phyloP scores from a whole-genome alignment of 352 stramenopile species.

The Blastocystis hominis region DNA sequence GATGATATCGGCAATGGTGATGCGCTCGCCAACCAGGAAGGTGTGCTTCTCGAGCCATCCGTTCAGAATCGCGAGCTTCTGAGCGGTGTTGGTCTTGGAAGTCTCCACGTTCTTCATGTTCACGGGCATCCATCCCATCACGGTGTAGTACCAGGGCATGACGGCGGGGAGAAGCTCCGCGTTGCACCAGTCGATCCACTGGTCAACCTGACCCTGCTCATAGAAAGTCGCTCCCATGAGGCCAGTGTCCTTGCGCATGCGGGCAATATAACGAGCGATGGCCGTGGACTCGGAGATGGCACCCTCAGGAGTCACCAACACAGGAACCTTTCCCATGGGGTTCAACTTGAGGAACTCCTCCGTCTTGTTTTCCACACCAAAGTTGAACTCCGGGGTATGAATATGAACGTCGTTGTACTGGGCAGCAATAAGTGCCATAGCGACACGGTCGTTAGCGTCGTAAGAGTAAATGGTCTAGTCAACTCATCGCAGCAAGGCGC shows the following conservation, averaged over 20 bases:
- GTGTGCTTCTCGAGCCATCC: slow-evolving; percentile 75
- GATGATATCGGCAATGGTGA: slow-evolving; percentile 83
- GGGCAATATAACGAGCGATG: slow-evolving; percentile 80
- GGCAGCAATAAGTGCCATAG: slow-evolving; percentile 83
- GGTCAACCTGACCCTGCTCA: slow-evolving; percentile 77
- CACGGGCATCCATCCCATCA: slow-evolving; percentile 73
- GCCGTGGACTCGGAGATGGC: slow-evolving; percentile 78
- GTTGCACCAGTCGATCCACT: slow-evolving; percentile 81
- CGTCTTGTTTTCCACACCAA: slow-evolving; percentile 66
- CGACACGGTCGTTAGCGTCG: slow-evolving; percentile 77
- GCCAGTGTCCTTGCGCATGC: slow-evolving; percentile 73
- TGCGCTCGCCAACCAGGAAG: slow-evolving; percentile 79
- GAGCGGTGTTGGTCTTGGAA: slow-evolving; percentile 76
- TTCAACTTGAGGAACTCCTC: slow-evolving; percentile 73
- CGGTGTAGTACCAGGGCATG: slow-evolving; percentile 76
- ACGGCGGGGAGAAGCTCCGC: slow-evolving; percentile 81
- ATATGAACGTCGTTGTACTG: slow-evolving; percentile 80
- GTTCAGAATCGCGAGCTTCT: slow-evolving; percentile 74
- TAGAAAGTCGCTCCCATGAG: slow-evolving; percentile 79
- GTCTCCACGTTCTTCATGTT: slow-evolving; percentile 70
- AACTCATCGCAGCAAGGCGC: not conserved
- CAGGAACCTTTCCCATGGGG: slow-evolving; percentile 76
- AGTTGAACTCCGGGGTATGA: slow-evolving; percentile 72
- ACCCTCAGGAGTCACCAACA: slow-evolving; percentile 72
- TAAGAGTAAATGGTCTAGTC: slow-evolving; percentile 75